A percentile compares a stretch with the other conserved stretches of the same genome.
phyloP scores from a whole-genome alignment of 179 eudicot genomes.

The Vitellaria paradoxa region DNA sequence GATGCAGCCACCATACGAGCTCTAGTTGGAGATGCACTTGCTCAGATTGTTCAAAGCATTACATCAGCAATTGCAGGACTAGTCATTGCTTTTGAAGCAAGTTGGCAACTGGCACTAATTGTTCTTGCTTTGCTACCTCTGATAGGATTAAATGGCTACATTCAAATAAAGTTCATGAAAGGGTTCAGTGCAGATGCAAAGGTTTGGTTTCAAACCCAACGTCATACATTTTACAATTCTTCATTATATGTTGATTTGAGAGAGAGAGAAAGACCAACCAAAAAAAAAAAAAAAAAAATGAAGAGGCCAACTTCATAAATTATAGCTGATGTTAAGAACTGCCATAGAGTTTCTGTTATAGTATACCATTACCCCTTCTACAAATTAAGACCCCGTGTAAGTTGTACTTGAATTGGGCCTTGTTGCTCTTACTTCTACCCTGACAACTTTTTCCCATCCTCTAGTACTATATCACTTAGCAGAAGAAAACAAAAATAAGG shows the following conservation, averaged over 20 bases:
- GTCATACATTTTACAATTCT: background rate
- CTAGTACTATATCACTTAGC: too few species aligned
- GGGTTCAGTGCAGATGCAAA: constrained; percentile 36
- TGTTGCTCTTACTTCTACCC: too few species aligned
- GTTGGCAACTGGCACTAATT: constrained; percentile 29
- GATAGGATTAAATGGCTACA: constrained; percentile 16
- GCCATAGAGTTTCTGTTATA: too few species aligned
- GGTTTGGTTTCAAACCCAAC: constrained; percentile 26
- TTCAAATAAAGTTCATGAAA: constrained; percentile 24
- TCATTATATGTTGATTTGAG: background rate
- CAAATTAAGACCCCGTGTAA: too few species aligned
- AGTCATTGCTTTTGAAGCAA: constrained; percentile 24
- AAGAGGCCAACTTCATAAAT: too few species aligned
- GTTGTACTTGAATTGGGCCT: too few species aligned
- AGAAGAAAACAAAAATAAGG: too few species aligned
- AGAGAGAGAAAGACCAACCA: too few species aligned
- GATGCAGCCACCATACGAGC: constrained; percentile 27
- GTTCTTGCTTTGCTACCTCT: constrained; percentile 24
- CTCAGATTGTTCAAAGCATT: constrained; percentile 19
- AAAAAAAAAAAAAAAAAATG: too few species aligned
- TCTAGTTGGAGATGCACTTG: constrained; percentile 31
- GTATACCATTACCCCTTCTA: too few species aligned
- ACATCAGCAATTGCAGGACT: constrained; percentile 24
- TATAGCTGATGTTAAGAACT: too few species aligned
- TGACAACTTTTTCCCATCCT: too few species aligned